Conservation (phyloP, 2,329 filamentous ascomycete species). For the Clarireedia sp. region DNA sequence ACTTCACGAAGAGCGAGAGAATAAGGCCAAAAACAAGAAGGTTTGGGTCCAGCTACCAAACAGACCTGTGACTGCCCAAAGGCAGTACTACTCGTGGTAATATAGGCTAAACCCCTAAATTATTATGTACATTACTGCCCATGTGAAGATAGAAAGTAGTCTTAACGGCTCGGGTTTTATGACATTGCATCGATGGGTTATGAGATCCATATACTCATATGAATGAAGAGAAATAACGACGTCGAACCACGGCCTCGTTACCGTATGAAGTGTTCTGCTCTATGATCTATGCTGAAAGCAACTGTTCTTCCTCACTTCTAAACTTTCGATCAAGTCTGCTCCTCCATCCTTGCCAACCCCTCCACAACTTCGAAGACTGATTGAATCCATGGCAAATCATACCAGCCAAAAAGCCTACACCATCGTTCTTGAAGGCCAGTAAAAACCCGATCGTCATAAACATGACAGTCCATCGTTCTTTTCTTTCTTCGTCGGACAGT, state of each 20-base stretch:
- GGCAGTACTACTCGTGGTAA: slow-evolving; percentile 90
- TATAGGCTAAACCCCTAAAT: neutral
- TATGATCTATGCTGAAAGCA: neutral
- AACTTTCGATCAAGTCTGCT: slow-evolving; percentile 5
- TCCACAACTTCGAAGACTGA: slow-evolving; percentile 16
- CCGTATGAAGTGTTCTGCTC: neutral
- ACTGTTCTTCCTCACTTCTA: slow-evolving; percentile 11
- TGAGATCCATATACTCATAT: too few species aligned
- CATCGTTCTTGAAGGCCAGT: slow-evolving; percentile 84
- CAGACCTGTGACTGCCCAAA: slow-evolving; percentile 72
- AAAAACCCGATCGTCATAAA: slow-evolving; percentile 76
- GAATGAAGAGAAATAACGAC: too few species aligned
- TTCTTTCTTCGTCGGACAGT: slow-evolving; percentile 59
- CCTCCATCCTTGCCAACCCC: slow-evolving; percentile 11
- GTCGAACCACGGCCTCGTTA: neutral
- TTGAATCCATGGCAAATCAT: slow-evolving; percentile 72
- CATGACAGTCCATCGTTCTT: slow-evolving; percentile 81
- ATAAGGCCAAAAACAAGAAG: slow-evolving; percentile 65
- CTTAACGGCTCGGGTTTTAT: too few species aligned
- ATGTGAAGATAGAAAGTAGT: too few species aligned
- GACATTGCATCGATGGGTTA: too few species aligned
- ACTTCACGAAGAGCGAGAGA: slow-evolving; percentile 67
- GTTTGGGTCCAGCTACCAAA: slow-evolving; percentile 87
- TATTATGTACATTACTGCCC: slow-evolving; percentile 1
- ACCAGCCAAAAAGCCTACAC: slow-evolving; percentile 75